phyloP scores from a whole-genome alignment of 768 basidiomycete genomes.

The Sarcomyxa edulis region DNA sequence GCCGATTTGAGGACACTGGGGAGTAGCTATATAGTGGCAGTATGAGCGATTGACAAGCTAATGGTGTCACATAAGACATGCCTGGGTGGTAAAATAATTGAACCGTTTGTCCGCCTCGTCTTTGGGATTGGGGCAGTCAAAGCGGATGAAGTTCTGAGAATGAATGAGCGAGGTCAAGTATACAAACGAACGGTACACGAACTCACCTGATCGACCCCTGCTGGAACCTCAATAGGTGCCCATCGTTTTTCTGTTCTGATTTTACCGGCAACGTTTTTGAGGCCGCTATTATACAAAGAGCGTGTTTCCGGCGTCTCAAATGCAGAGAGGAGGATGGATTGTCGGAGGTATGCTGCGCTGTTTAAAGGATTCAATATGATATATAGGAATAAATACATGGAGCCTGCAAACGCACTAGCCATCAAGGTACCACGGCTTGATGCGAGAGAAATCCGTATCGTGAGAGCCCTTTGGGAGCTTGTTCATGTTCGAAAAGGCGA shows the following conservation, averaged over 20 bases:
- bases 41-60: not conserved
- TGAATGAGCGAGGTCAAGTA: not conserved
- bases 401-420: conserved; percentile 60
- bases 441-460: conserved; percentile 91
- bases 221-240: conserved; percentile 72
- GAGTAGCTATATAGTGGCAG: conserved; percentile 51
- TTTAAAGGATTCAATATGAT: conserved; percentile 1
- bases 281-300: conserved; percentile 63
- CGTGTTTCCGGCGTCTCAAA: conserved; percentile 90
- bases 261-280: conserved; percentile 86
- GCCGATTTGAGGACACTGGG: conserved; percentile 87
- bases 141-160: conserved; percentile 62
- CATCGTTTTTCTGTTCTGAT: conserved; percentile 64
- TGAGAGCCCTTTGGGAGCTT: conserved; percentile 89
- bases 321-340: conserved; percentile 81
- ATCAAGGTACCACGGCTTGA: conserved; percentile 98
- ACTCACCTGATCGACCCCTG: conserved; percentile 76
- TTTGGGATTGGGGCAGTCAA: conserved; percentile 64
- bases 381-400: not conserved
- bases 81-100: conserved; percentile 82
- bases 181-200: not conserved
- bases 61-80: conserved; percentile 20
- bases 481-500: conserved; percentile 81
- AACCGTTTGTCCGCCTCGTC: conserved; percentile 88
- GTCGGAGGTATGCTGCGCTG: conserved; percentile 83